Evolutionary conservation across 2,329 filamentous ascomycete species (phyloP).

Genomic region (Aspergillus hiratsukae): DNA sequence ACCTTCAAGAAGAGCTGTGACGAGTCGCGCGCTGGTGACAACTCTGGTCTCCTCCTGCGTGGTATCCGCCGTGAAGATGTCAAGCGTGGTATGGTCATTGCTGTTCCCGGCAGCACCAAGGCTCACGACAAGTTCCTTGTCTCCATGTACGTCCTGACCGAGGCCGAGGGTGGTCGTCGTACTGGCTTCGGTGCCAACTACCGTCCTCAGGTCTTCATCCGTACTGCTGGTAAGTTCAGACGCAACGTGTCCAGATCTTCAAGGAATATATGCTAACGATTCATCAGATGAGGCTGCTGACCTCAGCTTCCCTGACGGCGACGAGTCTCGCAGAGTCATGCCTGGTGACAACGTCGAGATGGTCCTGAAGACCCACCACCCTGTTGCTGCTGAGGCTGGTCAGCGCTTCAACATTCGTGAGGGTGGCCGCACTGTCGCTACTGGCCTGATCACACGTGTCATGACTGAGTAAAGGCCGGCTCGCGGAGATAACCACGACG

Average conservation of each 20-base stretch:
- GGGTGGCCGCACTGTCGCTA: slow-evolving; percentile 85
- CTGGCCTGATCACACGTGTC: slow-evolving; percentile 75
- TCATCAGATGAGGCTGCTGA: slow-evolving; percentile 60
- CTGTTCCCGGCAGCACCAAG: slow-evolving; percentile 76
- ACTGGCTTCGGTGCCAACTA: slow-evolving; percentile 96
- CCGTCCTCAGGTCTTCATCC: slow-evolving; percentile 91
- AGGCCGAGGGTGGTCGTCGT: slow-evolving; percentile 97
- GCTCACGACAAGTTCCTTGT: slow-evolving; percentile 87
- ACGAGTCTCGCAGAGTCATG: slow-evolving; percentile 81
- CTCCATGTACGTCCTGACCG: slow-evolving; percentile 94
- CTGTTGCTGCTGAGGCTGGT: slow-evolving; percentile 82
- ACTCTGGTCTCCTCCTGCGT: slow-evolving; percentile 94
- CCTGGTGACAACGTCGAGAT: slow-evolving; percentile 99
- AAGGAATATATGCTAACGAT: slow-evolving; percentile 2
- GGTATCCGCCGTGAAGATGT: slow-evolving; percentile 95
- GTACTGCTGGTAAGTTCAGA: slow-evolving; percentile 71
- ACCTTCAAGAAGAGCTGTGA: slow-evolving; percentile 99
- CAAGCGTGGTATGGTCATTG: slow-evolving; percentile 88
- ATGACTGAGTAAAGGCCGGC: slow-evolving; percentile 39
- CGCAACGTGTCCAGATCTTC: slow-evolving; percentile 15
- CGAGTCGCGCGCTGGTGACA: slow-evolving; percentile 92
- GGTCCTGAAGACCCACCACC: slow-evolving; percentile 78
- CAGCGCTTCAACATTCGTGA: slow-evolving; percentile 98
- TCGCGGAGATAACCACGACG: not conserved
- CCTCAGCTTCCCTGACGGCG: slow-evolving; percentile 81